Evolutionary conservation across 2,329 filamentous ascomycete genomes (phyloP).

Genomic region (Teratosphaeria gauchensis): DNA sequence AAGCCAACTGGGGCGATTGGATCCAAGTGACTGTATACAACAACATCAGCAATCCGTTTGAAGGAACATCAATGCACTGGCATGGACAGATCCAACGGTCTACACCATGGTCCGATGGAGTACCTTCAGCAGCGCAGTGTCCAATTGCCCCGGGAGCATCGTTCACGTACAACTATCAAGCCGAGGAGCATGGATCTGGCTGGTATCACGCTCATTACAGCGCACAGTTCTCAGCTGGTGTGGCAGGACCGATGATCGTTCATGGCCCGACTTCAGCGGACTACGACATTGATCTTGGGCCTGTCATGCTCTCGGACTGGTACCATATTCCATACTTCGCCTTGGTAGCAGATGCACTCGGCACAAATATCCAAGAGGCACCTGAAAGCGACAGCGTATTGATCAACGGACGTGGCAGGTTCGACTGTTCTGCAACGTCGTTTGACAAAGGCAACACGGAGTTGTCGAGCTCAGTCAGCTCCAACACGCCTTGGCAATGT

Average conservation of each 20-base stretch:
- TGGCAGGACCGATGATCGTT: constrained; percentile 23
- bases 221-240: constrained; percentile 23
- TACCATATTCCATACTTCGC: constrained; percentile 27
- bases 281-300: constrained; percentile 37
- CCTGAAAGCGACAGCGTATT: constrained; percentile 24
- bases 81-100: constrained; percentile 29
- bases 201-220: constrained; percentile 33
- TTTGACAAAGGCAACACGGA: constrained; percentile 10
- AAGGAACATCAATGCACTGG: constrained; percentile 33
- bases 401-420: constrained; percentile 22
- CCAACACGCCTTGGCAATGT: constrained; percentile 18
- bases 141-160: constrained; percentile 32
- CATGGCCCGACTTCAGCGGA: constrained; percentile 27
- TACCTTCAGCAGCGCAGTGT: constrained; percentile 32
- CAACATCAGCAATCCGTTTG: constrained; percentile 18
- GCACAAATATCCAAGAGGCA: constrained; percentile 14
- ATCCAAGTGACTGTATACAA: constrained; percentile 27
- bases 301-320: constrained; percentile 36
- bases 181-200: constrained; percentile 26
- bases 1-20: constrained; percentile 34
- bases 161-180: constrained; percentile 32
- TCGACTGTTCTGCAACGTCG: constrained; percentile 17
- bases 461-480: constrained; percentile 13
- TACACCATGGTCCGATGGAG: constrained; percentile 33
- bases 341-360: constrained; percentile 23